These are phyloP conservation scores for Ochromonas danica DNA, from an alignment of 108 stramenopile species.

Conservation along the genomic window DNA sequence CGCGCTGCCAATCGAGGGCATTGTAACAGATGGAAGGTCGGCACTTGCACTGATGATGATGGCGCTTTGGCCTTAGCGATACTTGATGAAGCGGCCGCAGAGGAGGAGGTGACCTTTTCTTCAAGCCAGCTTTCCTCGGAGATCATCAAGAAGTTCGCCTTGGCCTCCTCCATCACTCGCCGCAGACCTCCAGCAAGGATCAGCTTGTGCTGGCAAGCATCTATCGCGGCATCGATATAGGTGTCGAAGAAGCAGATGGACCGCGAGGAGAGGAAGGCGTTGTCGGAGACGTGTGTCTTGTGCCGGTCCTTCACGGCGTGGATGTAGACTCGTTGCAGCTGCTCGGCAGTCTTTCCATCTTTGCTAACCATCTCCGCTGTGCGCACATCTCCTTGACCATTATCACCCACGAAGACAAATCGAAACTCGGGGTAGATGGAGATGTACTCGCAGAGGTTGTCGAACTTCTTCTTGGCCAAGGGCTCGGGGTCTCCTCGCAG, in stretches of 20 bases:
- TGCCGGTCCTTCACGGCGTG: constrained; percentile 74
- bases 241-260: constrained; percentile 75
- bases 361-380: constrained; percentile 78
- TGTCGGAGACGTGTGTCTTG: constrained; percentile 62
- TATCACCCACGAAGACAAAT: constrained; percentile 95
- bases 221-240: constrained; percentile 86
- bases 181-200: constrained; percentile 38
- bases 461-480: constrained; percentile 74
- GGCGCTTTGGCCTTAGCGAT: background rate
- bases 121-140: constrained; percentile 22
- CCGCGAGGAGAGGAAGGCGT: background rate
- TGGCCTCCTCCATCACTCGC: constrained; percentile 20
- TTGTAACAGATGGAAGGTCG: constrained; percentile 23
- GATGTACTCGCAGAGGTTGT: constrained; percentile 86
- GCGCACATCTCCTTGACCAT: constrained; percentile 96
- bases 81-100: constrained; percentile 41
- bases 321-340: constrained; percentile 78
- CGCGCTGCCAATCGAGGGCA: constrained; percentile 20
- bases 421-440: constrained; percentile 92
- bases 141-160: constrained; percentile 27
- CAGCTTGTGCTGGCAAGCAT: constrained; percentile 66
- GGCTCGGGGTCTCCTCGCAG: constrained; percentile 83
- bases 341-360: constrained; percentile 75
- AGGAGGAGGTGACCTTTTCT: constrained; percentile 47
- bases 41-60: background rate